Conservation (phyloP, 192 early-diverging fungal genomes). For the Coemansia sp. region DNA sequence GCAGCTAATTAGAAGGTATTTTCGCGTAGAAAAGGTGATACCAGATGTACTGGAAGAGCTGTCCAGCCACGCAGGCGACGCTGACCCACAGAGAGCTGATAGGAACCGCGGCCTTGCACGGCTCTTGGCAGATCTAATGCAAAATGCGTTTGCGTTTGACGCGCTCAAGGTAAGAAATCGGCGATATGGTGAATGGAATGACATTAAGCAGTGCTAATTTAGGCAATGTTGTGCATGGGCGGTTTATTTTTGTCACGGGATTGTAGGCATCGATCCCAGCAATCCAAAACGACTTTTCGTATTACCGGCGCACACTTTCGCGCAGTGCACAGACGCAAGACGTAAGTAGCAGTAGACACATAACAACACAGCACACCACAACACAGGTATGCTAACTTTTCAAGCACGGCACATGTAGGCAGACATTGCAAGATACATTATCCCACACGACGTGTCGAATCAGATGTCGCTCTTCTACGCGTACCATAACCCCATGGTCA, state of each 20-base stretch:
- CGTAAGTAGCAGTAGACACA: constrained; percentile 43
- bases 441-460: constrained; percentile 87
- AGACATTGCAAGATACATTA: constrained; percentile 61
- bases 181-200: not conserved
- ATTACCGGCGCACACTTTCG: constrained; percentile 87
- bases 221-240: not conserved
- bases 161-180: constrained; percentile 72
- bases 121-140: constrained; percentile 78
- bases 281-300: constrained; percentile 97
- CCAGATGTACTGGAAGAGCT: constrained; percentile 67
- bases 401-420: constrained; percentile 20
- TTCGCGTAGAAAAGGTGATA: constrained; percentile 58
- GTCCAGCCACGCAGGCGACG: constrained; percentile 57
- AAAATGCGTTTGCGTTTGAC: constrained; percentile 91
- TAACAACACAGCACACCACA: not conserved
- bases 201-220: not conserved
- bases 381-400: not conserved
- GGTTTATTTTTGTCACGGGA: not conserved
- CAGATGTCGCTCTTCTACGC: constrained; percentile 96
- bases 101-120: constrained; percentile 77
- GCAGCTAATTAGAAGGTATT: not conserved
- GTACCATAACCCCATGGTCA: constrained; percentile 91
- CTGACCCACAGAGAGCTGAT: constrained; percentile 20
- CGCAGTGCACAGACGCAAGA: constrained; percentile 71
- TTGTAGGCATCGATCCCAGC: constrained; percentile 49